These are phyloP conservation scores for Verticillium tricorpus DNA, from an alignment of 2,329 filamentous ascomycete species.

Conservation along the genomic window DNA sequence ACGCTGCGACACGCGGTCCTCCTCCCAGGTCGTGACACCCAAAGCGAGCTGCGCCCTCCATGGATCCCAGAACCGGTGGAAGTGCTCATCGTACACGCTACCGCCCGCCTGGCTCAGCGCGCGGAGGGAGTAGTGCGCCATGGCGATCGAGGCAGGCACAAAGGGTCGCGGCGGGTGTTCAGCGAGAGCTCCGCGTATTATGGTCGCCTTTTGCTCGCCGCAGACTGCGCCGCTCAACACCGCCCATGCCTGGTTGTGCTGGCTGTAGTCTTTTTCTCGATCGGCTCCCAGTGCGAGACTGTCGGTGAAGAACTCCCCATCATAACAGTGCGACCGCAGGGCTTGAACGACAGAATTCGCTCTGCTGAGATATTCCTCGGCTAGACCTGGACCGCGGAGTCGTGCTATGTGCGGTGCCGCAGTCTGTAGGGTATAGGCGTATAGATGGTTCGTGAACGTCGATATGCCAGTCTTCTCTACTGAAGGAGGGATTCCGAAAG, in stretches of 20 bases:
- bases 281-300: slow-evolving; percentile 22
- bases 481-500: slow-evolving; percentile 30
- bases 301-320: slow-evolving; percentile 27
- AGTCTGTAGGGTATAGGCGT: slow-evolving; percentile 28
- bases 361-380: slow-evolving; percentile 23
- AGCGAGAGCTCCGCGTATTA: slow-evolving; percentile 1
- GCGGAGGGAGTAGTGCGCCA: slow-evolving; percentile 14
- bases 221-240: slow-evolving; percentile 25
- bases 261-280: slow-evolving; percentile 20
- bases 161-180: not conserved
- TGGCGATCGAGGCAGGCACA: slow-evolving; percentile 4
- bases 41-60: slow-evolving; percentile 9
- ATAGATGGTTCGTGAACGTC: slow-evolving; percentile 35
- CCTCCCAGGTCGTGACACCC: slow-evolving; percentile 14
- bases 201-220: slow-evolving; percentile 2
- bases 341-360: slow-evolving; percentile 18
- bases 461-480: slow-evolving; percentile 29
- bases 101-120: slow-evolving; percentile 6
- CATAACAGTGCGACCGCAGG: slow-evolving; percentile 24
- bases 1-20: slow-evolving; percentile 12
- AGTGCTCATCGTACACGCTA: slow-evolving; percentile 9
- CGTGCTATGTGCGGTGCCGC: slow-evolving; percentile 24
- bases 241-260: slow-evolving; percentile 30
- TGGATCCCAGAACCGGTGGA: slow-evolving; percentile 12
- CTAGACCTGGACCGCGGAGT: slow-evolving; percentile 25